Conservation (phyloP, 345 rosid genomes). For the Mallotus nudiflorus region DNA sequence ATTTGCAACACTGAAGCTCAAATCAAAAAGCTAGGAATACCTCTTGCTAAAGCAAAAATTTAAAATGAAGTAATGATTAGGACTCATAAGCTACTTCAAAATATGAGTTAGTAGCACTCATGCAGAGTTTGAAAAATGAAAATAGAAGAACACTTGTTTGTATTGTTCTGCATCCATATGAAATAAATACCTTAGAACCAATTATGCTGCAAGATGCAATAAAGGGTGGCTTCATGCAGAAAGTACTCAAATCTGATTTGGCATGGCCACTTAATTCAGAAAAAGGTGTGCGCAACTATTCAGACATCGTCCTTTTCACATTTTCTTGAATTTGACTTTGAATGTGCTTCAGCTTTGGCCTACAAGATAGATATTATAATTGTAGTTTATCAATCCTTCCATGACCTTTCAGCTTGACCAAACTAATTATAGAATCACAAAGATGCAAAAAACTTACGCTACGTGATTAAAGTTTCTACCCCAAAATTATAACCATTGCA, state of each 20-base stretch:
- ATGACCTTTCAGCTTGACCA: constrained; percentile 13
- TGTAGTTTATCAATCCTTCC: background rate
- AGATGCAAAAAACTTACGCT: background rate
- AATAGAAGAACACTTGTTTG: background rate
- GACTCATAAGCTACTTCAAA: background rate
- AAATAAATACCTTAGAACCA: constrained; percentile 65
- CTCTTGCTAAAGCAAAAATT: too few relatives aligned
- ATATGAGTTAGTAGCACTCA: background rate
- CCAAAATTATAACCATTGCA: constrained; percentile 81
- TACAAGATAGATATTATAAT: constrained; percentile 27
- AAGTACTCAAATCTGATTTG: constrained; percentile 27
- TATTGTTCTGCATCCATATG: background rate
- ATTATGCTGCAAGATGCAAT: constrained; percentile 81
- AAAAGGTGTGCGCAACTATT: constrained; percentile 55
- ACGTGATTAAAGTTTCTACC: constrained; percentile 41
- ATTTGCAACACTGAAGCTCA: background rate
- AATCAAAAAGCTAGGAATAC: background rate
- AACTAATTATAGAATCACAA: constrained; percentile 4
- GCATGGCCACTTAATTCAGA: constrained; percentile 25
- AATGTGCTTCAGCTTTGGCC: constrained; percentile 68
- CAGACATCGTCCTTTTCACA: constrained; percentile 77
- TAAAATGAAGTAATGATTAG: background rate
- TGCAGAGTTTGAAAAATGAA: background rate
- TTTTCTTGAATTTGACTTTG: constrained; percentile 69
- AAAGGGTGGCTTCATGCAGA: constrained; percentile 50